Evolutionary conservation across 768 basidiomycete species (phyloP).

Genomic region (Lactarius quietus): DNA sequence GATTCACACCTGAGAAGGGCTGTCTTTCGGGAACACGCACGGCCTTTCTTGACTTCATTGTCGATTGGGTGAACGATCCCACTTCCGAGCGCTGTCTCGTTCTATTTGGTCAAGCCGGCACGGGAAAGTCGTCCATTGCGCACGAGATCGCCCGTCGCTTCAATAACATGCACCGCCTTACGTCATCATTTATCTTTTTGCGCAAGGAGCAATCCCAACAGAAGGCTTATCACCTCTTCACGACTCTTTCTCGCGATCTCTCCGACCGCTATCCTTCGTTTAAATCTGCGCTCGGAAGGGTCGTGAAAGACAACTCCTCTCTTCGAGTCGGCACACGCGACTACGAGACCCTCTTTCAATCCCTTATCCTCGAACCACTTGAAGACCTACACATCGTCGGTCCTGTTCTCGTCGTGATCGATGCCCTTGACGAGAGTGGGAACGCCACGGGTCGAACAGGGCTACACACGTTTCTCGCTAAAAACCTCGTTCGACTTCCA

Average conservation of each 20-base stretch:
- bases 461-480: not conserved
- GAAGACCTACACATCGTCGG: not conserved
- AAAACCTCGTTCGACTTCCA: not conserved
- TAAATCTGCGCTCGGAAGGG: not conserved
- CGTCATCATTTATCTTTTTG: not conserved
- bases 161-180: not conserved
- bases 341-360: not conserved
- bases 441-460: not conserved
- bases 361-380: not conserved
- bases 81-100: not conserved
- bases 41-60: not conserved
- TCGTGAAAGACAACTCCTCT: not conserved
- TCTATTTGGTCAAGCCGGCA: not conserved
- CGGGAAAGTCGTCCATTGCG: not conserved
- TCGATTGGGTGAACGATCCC: not conserved
- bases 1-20: too few species aligned
- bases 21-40: too few species aligned
- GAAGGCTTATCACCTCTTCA: not conserved
- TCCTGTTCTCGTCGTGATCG: not conserved
- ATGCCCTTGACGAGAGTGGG: constrained; percentile 4
- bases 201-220: not conserved
- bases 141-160: not conserved
- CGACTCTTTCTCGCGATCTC: not conserved
- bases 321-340: not conserved
- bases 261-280: not conserved